Conservation (phyloP, 2,329 filamentous ascomycete genomes). For the Mollisiaceae sp. region DNA sequence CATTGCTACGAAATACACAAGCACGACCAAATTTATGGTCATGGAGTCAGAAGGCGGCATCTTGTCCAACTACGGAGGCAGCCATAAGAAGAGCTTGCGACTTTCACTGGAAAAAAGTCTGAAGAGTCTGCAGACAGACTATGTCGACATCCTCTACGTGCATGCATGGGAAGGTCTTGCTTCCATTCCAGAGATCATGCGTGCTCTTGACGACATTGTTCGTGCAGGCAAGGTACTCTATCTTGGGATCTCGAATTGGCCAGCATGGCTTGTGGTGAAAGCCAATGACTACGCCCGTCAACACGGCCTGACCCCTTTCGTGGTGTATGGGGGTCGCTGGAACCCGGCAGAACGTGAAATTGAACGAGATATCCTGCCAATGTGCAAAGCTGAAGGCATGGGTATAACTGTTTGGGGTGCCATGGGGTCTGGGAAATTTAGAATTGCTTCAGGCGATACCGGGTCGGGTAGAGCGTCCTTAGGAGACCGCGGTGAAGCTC, state of each 20-base stretch:
- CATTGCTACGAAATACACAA: conserved; percentile 59
- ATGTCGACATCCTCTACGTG: conserved; percentile 62
- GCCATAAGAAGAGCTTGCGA: conserved; percentile 21
- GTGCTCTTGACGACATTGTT: conserved; percentile 64
- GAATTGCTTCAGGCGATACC: conserved; percentile 49
- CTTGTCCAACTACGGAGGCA: conserved; percentile 24
- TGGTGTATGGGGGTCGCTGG: conserved; percentile 70
- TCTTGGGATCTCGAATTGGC: conserved; percentile 68
- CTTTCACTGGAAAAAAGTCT: conserved; percentile 39
- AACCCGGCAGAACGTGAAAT: conserved; percentile 64
- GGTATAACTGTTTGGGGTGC: conserved; percentile 57
- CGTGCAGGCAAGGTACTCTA: conserved; percentile 66
- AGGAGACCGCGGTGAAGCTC: background rate
- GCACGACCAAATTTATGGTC: conserved; percentile 32
- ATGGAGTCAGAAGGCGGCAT: background rate
- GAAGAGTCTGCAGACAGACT: conserved; percentile 65
- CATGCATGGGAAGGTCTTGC: conserved; percentile 57
- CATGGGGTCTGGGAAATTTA: conserved; percentile 52
- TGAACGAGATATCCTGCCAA: conserved; percentile 61
- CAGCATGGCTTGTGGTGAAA: conserved; percentile 70
- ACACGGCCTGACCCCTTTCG: conserved; percentile 70
- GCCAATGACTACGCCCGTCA: conserved; percentile 68
- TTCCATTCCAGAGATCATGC: conserved; percentile 68
- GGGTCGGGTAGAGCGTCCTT: conserved; percentile 34
- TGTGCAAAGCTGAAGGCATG: conserved; percentile 61